These are phyloP conservation scores for Silene vulgaris DNA, from an alignment of 179 eudicot species.

Conservation along the genomic window DNA sequence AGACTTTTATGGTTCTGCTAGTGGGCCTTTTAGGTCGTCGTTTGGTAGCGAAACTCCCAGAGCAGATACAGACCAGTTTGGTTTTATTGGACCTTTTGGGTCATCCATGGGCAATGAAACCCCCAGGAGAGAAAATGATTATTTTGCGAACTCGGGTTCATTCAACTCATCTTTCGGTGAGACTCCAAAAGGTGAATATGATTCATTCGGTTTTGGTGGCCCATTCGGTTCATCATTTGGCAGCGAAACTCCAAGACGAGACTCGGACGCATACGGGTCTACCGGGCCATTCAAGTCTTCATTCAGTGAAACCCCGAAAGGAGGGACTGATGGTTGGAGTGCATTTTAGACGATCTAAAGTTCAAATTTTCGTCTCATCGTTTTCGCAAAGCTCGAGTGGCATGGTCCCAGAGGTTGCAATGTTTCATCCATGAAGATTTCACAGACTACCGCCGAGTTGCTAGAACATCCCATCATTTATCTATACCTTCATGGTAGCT, in stretches of 20 bases:
- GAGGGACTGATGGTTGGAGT: constrained; percentile 35
- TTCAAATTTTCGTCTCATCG: not conserved
- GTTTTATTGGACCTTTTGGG: constrained; percentile 32
- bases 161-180: constrained; percentile 32
- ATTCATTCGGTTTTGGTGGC: constrained; percentile 35
- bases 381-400: not conserved
- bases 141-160: constrained; percentile 33
- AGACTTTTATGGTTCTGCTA: constrained; percentile 32
- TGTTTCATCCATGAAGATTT: constrained; percentile 13
- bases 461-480: constrained; percentile 5
- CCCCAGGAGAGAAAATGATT: constrained; percentile 35
- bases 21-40: constrained; percentile 38
- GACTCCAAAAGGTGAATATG: constrained; percentile 33
- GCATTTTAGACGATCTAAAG: constrained; percentile 31
- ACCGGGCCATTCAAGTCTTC: constrained; percentile 29
- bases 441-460: not conserved
- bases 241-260: constrained; percentile 39
- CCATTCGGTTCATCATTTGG: constrained; percentile 34
- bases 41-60: constrained; percentile 41
- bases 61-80: constrained; percentile 32
- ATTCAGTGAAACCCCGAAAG: constrained; percentile 32
- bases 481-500: not conserved
- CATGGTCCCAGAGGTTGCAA: not conserved
- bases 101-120: constrained; percentile 34
- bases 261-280: constrained; percentile 31